Evolutionary conservation across 2,329 filamentous ascomycete species (phyloP), one percentile per base, ranked within the genome.

Genomic region (Paecilomyces niveus): DNA sequence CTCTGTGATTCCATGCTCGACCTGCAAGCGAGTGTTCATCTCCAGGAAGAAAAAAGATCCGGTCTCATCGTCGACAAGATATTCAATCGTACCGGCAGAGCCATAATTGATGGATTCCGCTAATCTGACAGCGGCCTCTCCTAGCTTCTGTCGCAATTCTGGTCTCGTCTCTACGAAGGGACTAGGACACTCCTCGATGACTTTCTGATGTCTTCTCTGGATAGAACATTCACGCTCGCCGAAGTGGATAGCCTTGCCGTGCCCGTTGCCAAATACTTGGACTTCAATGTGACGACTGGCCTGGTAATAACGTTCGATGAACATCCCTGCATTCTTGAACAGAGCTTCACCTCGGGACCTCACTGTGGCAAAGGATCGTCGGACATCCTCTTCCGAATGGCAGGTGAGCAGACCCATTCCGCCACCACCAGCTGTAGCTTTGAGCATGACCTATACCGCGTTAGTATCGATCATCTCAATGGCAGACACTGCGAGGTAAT

Each of bases 81-180:
- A 96, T 74, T 96, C 92, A 21, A 96, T 89, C 0, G 92, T 96
- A 1, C 92, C 92, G 8, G 90, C 92, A 6, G 89, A 90, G n/a
- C 89, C 88, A 67, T 96, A 96, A 2, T 76, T 74, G 59, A 83
- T 77, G 0, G 77, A 79, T 63, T 80, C 77, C 0, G 81, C 81
- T 18, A 85, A 75, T n/a, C 85, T 84, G 3, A 95, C 88, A 3
- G 92, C 90, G 11, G 88, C 81, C 2, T 86, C 85, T 1, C 77
- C 73, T 11, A 85, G 84, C 82, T 71, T 85, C 81, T 76, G 84
- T 72, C 67, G 87, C 79, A 85, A 85, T 81, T 72, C 84, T 78
- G 72, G 71, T 56, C 80, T 74, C 50, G 67, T 74, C 54, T 75
- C 72, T 0, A 84, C 76, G 59, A 87, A 86, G 0, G 91, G 90